These are phyloP conservation scores for Phytopythium helicoides DNA, from an alignment of 352 stramenopile species.

Conservation along the genomic window DNA sequence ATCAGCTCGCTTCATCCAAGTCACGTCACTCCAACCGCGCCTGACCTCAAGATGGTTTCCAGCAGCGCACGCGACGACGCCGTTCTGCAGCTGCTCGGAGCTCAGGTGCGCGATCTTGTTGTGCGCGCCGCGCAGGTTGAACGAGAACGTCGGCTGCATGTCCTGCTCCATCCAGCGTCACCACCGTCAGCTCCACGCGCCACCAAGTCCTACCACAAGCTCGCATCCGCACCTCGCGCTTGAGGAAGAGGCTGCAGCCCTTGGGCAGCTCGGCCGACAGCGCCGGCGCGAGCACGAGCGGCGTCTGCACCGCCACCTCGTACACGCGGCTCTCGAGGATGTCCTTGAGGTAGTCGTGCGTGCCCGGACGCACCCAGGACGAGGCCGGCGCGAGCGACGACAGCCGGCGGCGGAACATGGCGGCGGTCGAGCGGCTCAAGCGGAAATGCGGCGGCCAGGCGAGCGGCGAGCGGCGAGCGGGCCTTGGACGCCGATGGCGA, in stretches of 20 bases:
- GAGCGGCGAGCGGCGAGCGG: neutral
- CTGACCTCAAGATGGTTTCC: constrained; percentile 98
- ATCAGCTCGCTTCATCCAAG: neutral
- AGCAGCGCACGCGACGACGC: constrained; percentile 77
- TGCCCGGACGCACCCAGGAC: constrained; percentile 64
- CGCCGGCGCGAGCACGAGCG: constrained; percentile 53
- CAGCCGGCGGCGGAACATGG: constrained; percentile 42
- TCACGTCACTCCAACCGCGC: no score
- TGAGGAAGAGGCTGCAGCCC: constrained; percentile 81
- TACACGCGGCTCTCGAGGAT: constrained; percentile 84
- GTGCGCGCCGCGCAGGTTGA: constrained; percentile 98
- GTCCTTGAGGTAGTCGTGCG: constrained; percentile 76
- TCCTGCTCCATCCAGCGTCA: constrained; percentile 47
- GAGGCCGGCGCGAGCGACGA: constrained; percentile 24
- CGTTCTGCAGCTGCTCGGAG: constrained; percentile 64
- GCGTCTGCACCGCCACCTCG: constrained; percentile 76
- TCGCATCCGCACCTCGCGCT: constrained; percentile 83
- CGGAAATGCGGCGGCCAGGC: constrained; percentile 2
- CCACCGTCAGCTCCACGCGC: neutral
- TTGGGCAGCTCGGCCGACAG: constrained; percentile 52
- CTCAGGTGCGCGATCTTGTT: constrained; percentile 98
- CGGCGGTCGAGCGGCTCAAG: neutral
- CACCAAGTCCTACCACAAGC: neutral
- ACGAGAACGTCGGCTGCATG: constrained; percentile 97
- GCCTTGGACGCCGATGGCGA: no score